A percentile compares a stretch with the other conserved stretches of the same genome.
Conservation (phyloP, 768 basidiomycete species). For the Lactifluus rugatus region DNA sequence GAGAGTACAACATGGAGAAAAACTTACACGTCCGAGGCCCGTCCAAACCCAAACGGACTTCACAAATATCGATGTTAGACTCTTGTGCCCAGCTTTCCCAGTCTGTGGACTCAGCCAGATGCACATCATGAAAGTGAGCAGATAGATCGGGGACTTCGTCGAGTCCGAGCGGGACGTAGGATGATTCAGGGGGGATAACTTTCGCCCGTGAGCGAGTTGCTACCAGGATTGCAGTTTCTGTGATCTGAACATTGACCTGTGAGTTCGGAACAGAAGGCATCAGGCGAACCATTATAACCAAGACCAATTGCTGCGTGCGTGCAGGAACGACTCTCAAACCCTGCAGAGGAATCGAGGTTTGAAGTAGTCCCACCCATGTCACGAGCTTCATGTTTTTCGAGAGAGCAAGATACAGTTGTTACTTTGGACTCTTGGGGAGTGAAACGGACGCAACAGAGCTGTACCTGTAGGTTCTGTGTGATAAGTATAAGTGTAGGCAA, state of each 20-base stretch:
- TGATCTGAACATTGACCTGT: background rate
- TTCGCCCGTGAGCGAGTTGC: constrained; percentile 18
- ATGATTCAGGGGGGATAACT: background rate
- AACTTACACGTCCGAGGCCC: constrained; percentile 11
- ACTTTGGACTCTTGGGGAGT: background rate
- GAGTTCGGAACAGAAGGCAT: background rate
- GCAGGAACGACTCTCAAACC: constrained; percentile 8
- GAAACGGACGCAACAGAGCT: constrained; percentile 2
- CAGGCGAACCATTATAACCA: constrained; percentile 14
- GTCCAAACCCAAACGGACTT: constrained; percentile 17
- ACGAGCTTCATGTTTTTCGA: constrained; percentile 7
- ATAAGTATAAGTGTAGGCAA: constrained; percentile 13
- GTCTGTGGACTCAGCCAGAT: constrained; percentile 9
- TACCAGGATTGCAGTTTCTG: constrained; percentile 17
- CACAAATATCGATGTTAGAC: constrained; percentile 14
- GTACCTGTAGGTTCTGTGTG: constrained; percentile 15
- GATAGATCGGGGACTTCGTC: constrained; percentile 7
- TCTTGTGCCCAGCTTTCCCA: constrained; percentile 20
- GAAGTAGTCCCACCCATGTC: background rate
- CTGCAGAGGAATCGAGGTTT: background rate
- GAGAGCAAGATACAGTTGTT: constrained; percentile 14
- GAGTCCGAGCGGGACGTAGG: constrained; percentile 6
- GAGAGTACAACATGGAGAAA: background rate
- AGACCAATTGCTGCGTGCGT: constrained; percentile 17
- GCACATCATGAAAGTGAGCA: constrained; percentile 2